Conservation (phyloP, 139 green algal species). For the Picochlorum sp. region DNA sequence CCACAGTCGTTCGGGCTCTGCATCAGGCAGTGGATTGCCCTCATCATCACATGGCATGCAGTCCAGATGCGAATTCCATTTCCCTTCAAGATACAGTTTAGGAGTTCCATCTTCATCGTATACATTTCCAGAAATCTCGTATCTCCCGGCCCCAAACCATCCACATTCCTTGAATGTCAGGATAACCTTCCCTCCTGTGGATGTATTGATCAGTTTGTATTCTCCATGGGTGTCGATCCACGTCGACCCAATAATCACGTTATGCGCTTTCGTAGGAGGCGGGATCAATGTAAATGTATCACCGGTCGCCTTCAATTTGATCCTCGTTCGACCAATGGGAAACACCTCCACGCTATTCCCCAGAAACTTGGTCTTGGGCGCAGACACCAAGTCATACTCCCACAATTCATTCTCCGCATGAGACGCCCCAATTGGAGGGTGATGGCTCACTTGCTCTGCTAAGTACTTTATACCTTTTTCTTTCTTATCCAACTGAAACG, state of each 20-base stretch:
- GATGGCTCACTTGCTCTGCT: conserved; percentile 87
- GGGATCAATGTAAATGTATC: conserved; percentile 81
- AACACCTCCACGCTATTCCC: conserved; percentile 95
- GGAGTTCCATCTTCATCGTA: background rate
- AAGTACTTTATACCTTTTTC: conserved; percentile 63
- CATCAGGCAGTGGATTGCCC: conserved; percentile 41
- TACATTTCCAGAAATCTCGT: conserved; percentile 39
- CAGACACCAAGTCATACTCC: conserved; percentile 87
- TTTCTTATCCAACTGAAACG: conserved; percentile 68
- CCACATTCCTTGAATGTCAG: conserved; percentile 85
- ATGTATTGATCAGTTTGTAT: conserved; percentile 66
- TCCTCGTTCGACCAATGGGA: conserved; percentile 74
- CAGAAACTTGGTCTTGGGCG: conserved; percentile 91
- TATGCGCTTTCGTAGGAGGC: conserved; percentile 73
- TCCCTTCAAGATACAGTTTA: conserved; percentile 51
- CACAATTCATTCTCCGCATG: conserved; percentile 82
- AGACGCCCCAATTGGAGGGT: conserved; percentile 80
- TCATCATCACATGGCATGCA: conserved; percentile 53
- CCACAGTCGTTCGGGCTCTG: conserved; percentile 55
- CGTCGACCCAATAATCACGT: conserved; percentile 82
- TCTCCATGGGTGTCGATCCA: conserved; percentile 89
- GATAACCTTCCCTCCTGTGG: conserved; percentile 54
- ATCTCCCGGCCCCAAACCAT: conserved; percentile 78
- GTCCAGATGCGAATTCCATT: conserved; percentile 74
- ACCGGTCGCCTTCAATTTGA: conserved; percentile 58